A percentile compares a stretch with the other conserved stretches of the same genome.
These are phyloP conservation scores for Syzygium grande DNA, from an alignment of 345 rosid species.

Conservation along the genomic window DNA sequence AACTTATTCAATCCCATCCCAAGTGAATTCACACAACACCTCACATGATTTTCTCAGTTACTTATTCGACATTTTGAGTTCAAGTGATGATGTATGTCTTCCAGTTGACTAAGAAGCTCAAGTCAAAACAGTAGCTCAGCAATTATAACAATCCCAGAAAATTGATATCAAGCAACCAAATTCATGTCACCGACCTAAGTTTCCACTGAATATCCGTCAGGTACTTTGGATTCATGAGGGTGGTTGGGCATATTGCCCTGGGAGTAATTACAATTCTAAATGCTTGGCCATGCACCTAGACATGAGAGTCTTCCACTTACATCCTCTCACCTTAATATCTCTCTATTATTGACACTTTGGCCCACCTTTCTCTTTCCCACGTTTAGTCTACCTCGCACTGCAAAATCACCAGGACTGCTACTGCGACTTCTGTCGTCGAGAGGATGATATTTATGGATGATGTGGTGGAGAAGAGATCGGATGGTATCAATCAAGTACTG, in stretches of 20 bases:
- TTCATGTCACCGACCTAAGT: not conserved
- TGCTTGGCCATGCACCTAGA: not conserved
- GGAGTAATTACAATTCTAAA: not conserved
- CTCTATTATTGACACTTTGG: not conserved
- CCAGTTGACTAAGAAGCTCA: not conserved
- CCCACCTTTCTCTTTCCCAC: not conserved
- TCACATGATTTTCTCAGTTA: not conserved
- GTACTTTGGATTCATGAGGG: not conserved
- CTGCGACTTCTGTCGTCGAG: too few species aligned
- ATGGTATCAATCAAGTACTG: too few species aligned
- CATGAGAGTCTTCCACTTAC: not conserved
- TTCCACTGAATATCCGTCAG: not conserved
- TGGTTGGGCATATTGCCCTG: not conserved
- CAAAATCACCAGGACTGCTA: too few species aligned
- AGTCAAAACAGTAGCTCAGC: not conserved
- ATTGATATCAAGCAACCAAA: not conserved
- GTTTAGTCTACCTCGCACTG: not conserved
- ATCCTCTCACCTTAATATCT: not conserved
- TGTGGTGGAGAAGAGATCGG: too few species aligned
- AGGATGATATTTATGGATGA: too few species aligned
- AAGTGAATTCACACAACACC: not conserved
- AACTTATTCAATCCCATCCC: not conserved
- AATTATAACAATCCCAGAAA: not conserved
- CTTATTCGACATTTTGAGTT: not conserved
- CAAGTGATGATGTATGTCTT: not conserved